phyloP scores from a whole-genome alignment of 1,284 basidiomycete species.

The Porodaedalea pini region DNA sequence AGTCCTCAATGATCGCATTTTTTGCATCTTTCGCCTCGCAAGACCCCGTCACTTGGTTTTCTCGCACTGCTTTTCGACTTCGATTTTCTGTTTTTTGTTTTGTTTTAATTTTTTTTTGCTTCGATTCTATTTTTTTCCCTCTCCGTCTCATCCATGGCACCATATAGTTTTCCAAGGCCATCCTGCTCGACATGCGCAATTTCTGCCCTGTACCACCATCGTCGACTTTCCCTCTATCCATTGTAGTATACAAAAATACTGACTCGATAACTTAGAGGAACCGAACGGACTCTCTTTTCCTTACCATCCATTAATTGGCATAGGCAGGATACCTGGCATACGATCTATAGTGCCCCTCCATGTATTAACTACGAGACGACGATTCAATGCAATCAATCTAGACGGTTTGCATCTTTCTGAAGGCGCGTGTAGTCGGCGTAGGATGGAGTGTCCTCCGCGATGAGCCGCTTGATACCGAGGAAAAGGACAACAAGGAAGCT shows the following conservation, averaged over 20 bases:
- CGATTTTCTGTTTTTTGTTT: background rate
- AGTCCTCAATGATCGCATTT: conserved; percentile 4
- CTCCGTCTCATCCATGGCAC: background rate
- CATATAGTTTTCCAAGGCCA: background rate
- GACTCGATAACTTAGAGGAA: background rate
- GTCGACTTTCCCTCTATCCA: conserved; percentile 22
- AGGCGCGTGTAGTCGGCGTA: conserved; percentile 5
- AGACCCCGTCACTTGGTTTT: background rate
- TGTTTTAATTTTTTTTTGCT: background rate
- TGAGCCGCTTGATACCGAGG: conserved; percentile 7
- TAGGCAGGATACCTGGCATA: conserved; percentile 10
- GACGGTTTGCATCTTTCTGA: conserved; percentile 6
- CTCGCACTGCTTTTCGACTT: background rate
- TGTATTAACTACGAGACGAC: no score
- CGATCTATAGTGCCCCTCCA: background rate
- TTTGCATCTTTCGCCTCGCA: background rate
- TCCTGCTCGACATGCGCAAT: conserved; percentile 1
- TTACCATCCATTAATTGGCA: background rate
- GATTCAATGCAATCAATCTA: background rate
- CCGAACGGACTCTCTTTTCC: background rate
- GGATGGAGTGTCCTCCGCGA: conserved; percentile 3
- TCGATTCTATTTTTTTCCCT: background rate
- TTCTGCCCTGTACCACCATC: conserved; percentile 17
- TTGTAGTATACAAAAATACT: conserved; percentile 3
- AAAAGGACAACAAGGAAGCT: conserved; percentile 10